Conservation (phyloP, 176 grass and related monocot species). For the Puya raimondii region DNA sequence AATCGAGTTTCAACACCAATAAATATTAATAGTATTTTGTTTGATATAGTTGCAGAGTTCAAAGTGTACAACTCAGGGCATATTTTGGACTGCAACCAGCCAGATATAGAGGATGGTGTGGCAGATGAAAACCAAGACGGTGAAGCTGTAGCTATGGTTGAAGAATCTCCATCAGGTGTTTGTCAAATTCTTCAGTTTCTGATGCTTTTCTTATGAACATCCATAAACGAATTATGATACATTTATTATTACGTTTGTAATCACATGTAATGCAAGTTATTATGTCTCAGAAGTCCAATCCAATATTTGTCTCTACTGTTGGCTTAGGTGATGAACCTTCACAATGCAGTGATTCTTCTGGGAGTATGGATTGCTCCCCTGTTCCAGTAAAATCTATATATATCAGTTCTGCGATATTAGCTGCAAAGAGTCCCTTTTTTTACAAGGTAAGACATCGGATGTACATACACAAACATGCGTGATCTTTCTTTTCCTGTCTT, state of each 20-base stretch:
- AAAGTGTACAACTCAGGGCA: neutral
- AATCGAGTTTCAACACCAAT: neutral
- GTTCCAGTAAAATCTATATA: conserved; percentile 6
- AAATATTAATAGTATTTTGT: conserved; percentile 3
- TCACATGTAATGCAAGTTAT: neutral
- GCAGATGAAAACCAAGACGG: conserved; percentile 1
- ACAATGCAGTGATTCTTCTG: conserved; percentile 20
- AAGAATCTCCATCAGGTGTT: conserved; percentile 13
- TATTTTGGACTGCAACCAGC: conserved; percentile 2
- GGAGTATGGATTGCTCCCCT: conserved; percentile 17
- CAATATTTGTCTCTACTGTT: neutral
- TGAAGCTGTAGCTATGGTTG: conserved; percentile 3
- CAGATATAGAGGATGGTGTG: conserved; percentile 5
- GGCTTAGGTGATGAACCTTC: conserved; percentile 22
- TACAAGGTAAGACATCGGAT: conserved; percentile 13
- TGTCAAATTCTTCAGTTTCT: neutral
- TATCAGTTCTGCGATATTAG: conserved; percentile 20
- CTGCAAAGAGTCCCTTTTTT: conserved; percentile 23
- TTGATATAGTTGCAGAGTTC: conserved; percentile 2
- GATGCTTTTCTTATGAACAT: neutral
- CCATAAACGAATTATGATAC: neutral
- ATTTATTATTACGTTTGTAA: neutral
- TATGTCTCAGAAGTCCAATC: conserved; percentile 1
- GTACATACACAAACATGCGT: neutral
- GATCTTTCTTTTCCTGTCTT: neutral